Evolutionary conservation across 2,329 filamentous ascomycete genomes (phyloP).

Genomic region (Fonsecaea erecta): DNA sequence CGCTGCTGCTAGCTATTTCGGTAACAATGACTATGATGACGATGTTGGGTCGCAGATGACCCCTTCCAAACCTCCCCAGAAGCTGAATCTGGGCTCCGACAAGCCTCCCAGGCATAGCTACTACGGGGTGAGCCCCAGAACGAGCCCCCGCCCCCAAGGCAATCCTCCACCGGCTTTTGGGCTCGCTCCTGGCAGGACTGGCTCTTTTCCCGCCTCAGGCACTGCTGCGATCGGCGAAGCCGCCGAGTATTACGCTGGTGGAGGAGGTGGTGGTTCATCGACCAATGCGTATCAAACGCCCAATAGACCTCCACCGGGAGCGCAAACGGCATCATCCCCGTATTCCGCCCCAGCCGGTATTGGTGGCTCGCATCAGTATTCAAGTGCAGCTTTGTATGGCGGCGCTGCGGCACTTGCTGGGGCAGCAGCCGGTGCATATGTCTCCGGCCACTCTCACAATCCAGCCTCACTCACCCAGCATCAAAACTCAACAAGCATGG

Average conservation of each 20-base stretch:
- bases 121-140: constrained; percentile 36
- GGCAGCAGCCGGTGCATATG: constrained; percentile 48
- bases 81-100: constrained; percentile 13
- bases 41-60: constrained; percentile 32
- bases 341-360: constrained; percentile 23
- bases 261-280: background rate
- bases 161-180: background rate
- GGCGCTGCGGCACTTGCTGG: constrained; percentile 46
- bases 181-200: background rate
- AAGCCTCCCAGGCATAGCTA: constrained; percentile 34
- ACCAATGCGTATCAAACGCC: constrained; percentile 22
- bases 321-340: constrained; percentile 38
- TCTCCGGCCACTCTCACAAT: constrained; percentile 45
- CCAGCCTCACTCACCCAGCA: constrained; percentile 42
- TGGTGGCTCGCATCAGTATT: constrained; percentile 27
- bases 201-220: constrained; percentile 7
- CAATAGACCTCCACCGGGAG: constrained; percentile 24
- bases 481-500: constrained; percentile 38
- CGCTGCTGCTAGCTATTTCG: constrained; percentile 64
- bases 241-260: constrained; percentile 28
- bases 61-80: constrained; percentile 43
- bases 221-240: constrained; percentile 23
- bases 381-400: constrained; percentile 42
- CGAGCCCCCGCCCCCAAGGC: constrained; percentile 33
- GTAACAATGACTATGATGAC: constrained; percentile 36